Base-by-base conservation (phyloP, 169 alveolate genomes). In the Plasmodium fragile region DNA sequence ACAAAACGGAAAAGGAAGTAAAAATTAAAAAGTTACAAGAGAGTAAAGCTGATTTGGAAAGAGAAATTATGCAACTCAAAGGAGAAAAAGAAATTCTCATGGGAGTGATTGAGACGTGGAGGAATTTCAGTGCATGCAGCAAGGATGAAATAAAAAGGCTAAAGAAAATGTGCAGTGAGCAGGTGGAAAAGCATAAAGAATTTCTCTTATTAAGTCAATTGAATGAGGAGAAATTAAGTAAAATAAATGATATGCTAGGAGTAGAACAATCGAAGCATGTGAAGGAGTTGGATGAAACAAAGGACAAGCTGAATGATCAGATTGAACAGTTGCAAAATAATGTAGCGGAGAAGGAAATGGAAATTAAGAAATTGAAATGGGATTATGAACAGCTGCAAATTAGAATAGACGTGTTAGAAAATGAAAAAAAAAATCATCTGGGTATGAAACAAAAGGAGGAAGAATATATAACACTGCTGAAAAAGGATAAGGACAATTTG, bases 121-220 rank as follows among this genome's bases (percentile, higher is more conserved):
- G 65, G 65, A 78, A 59, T 2, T 79, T 89, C 53, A 59, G 94
- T 32, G 55, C n/a, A 3, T 36, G 82, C 52, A 79, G 94, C 39
- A 89, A 89, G 49, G 90, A 89, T 0, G 94, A 89, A 36, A 78
- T 89, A n/a, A 43, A 32, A 1, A 30, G 90, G 13, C 32, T 89
- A 30, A 89, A 80, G 43, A 69, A 59, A 4, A 13, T 89, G 4
- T 89, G 91, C 32, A 79, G 49, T n/a, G 94, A 89, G 4, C 94
- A 89, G 3, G 4, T 89, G 8, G 91, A 77, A 43, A 89, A 72
- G n/a, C 94, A 89, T 25, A 79, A 89, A 45, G 94, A 89, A n/a
- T 89, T 89, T 71, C 49, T 89, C 8, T 18, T 41, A 1, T 22
- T 89, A 11, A 89, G 65, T 34, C 65, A 79, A 45, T 78, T 65